Base-by-base conservation (phyloP, 768 basidiomycete genomes). In the Kockovaella imperatae region DNA sequence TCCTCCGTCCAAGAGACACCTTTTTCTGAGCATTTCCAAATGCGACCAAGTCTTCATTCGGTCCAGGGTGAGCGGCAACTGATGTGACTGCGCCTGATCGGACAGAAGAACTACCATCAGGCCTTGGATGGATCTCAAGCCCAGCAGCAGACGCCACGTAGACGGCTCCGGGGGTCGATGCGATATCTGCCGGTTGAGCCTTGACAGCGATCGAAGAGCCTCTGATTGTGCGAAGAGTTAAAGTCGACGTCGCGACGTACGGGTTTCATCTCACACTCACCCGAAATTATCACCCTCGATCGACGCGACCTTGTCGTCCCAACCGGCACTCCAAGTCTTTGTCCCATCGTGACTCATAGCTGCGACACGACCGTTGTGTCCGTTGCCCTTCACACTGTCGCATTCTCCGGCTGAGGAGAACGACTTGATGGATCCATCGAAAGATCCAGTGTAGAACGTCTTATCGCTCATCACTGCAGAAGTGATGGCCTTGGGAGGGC, bases 381-480 rank as follows among this genome's bases (percentile, higher is more conserved):
- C 79, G 2, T 77, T 72, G 3, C 90, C 89, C 13, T 54, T 44
- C 1, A 73, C 57, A 15, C 57, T 52, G 20, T 68, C 66, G 11
- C 87, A 69, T 13, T 53, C 54, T 5, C 77, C 79, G 7, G 59
- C 59, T 2, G 66, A 40, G n/a, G 43, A 36, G 54, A 70, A 68
- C 4, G 53, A 47, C 47, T 64, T 64, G 31, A 68, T 50, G 0
- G 74, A 59, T 0, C 76, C 73, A 14, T 80, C 77, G 64, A 83
- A 87, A 1, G 81, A 81, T 15, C 89, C 89, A 0, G 81, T 78
- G 48, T 89, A 74, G 75, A 93, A 87, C 0, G 87, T 87, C n/a
- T 66, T 39, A 15, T 35, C 42, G 10, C 35, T 41, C 29, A 50
- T 36, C 14, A 66, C 48, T 5, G 60, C 59, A 0, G 84, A 77